phyloP scores from a whole-genome alignment of 345 rosid species.

The Lepidium africanum region DNA sequence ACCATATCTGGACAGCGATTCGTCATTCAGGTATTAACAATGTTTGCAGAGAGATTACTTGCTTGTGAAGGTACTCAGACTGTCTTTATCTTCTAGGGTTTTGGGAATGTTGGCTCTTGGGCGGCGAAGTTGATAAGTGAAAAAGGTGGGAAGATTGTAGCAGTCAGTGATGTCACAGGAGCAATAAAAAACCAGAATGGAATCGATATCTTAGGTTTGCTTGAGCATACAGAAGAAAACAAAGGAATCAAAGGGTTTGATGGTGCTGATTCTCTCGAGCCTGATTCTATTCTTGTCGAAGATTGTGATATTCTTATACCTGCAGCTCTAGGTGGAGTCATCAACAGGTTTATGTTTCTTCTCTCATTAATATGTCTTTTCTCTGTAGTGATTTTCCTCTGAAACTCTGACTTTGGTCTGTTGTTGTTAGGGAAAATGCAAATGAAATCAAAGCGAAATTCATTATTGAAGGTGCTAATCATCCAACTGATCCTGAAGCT shows the following conservation, averaged over 20 bases:
- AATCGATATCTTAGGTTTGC: slow-evolving; percentile 49
- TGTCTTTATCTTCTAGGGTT: slow-evolving; percentile 45
- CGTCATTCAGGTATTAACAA: slow-evolving; percentile 56
- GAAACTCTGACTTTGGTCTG: background rate
- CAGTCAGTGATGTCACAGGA: slow-evolving; percentile 75
- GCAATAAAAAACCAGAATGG: slow-evolving; percentile 84
- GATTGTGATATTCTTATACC: slow-evolving; percentile 88
- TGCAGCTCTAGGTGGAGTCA: slow-evolving; percentile 93
- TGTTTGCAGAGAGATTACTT: background rate
- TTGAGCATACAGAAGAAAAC: slow-evolving; percentile 53
- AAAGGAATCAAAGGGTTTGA: slow-evolving; percentile 75
- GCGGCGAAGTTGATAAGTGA: slow-evolving; percentile 75
- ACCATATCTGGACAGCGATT: slow-evolving; percentile 61
- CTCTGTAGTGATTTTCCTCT: background rate
- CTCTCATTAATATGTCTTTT: background rate
- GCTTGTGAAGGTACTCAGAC: background rate
- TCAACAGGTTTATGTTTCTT: slow-evolving; percentile 52
- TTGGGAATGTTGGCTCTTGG: slow-evolving; percentile 98
- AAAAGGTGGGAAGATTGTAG: slow-evolving; percentile 78
- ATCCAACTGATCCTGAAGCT: slow-evolving; percentile 97
- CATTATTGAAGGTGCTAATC: slow-evolving; percentile 90
- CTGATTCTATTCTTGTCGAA: slow-evolving; percentile 58
- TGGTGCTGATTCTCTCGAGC: slow-evolving; percentile 51
- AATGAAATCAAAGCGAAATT: slow-evolving; percentile 80
- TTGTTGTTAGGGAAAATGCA: slow-evolving; percentile 66